phyloP scores from a whole-genome alignment of 345 rosid species.

The Salix udensis region DNA sequence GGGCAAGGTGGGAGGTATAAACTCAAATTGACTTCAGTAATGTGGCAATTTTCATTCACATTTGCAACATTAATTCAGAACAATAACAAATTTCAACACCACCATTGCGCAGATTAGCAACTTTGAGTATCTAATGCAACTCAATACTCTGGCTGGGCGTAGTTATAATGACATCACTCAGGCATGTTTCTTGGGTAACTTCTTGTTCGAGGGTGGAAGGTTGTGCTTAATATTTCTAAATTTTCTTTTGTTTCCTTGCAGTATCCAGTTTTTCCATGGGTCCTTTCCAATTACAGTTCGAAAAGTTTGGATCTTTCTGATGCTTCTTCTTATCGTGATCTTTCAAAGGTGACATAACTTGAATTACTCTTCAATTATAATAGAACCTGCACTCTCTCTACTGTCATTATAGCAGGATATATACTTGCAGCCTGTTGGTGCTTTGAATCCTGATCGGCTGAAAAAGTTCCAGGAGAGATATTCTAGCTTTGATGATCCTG shows the following conservation, averaged over 20 bases:
- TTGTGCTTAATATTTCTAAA: constrained; percentile 10
- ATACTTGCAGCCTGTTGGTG: constrained; percentile 89
- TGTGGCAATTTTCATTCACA: constrained; percentile 11
- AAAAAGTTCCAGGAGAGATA: constrained; percentile 90
- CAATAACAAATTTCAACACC: constrained; percentile 8
- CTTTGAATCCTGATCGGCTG: constrained; percentile 75
- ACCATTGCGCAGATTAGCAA: constrained; percentile 83
- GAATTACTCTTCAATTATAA: constrained; percentile 23
- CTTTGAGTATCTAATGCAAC: constrained; percentile 93
- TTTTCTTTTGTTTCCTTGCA: constrained; percentile 39
- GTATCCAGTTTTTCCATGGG: constrained; percentile 99
- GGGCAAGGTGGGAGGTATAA: constrained; percentile 99
- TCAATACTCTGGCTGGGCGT: constrained; percentile 97
- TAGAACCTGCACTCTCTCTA: constrained; percentile 14
- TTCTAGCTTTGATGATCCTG: constrained; percentile 93
- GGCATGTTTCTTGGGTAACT: constrained; percentile 34
- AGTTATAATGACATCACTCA: constrained; percentile 99
- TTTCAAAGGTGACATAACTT: constrained; percentile 69
- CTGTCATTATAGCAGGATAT: constrained; percentile 19
- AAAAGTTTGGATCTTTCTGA: constrained; percentile 70
- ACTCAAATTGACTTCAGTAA: constrained; percentile 11
- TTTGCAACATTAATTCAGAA: constrained; percentile 9
- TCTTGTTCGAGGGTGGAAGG: not conserved
- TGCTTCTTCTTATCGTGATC: constrained; percentile 88
- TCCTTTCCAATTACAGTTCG: constrained; percentile 80